These are phyloP conservation scores for Microcyclospora pomicola DNA, from an alignment of 2,329 filamentous ascomycete species.

Conservation along the genomic window DNA sequence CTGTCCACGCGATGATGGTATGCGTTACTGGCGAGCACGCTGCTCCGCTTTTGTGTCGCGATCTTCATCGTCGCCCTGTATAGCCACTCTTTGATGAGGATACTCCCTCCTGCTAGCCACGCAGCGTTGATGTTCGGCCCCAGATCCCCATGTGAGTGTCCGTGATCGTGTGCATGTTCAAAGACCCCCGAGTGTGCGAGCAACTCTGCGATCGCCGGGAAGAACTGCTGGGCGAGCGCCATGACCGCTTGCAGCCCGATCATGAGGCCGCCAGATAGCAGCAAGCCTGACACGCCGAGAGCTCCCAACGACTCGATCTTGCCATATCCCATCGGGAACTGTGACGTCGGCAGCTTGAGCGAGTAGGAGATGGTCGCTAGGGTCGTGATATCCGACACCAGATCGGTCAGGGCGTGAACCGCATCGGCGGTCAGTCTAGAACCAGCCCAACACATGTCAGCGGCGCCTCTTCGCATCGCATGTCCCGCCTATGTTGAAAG, in stretches of 20 bases:
- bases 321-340: slow-evolving; percentile 83
- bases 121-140: slow-evolving; percentile 84
- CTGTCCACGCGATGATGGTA: slow-evolving; percentile 95
- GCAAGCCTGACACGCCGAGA: slow-evolving; percentile 79
- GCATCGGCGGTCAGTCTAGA: slow-evolving; percentile 52
- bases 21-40: slow-evolving; percentile 88
- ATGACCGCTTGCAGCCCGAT: slow-evolving; percentile 62
- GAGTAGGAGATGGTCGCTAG: slow-evolving; percentile 91
- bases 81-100: slow-evolving; percentile 89
- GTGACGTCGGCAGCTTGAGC: slow-evolving; percentile 65
- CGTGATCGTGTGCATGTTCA: slow-evolving; percentile 42
- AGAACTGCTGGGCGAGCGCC: slow-evolving; percentile 39
- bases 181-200: slow-evolving; percentile 31
- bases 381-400: slow-evolving; percentile 89
- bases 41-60: slow-evolving; percentile 83
- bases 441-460: slow-evolving; percentile 1
- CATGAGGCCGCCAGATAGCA: slow-evolving; percentile 77
- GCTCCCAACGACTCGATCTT: slow-evolving; percentile 96
- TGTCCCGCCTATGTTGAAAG: neutral
- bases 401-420: slow-evolving; percentile 87
- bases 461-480: neutral
- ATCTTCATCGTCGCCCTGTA: slow-evolving; percentile 98
- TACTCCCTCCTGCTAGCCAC: slow-evolving; percentile 83
- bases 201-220: slow-evolving; percentile 31
- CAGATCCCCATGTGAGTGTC: slow-evolving; percentile 43